Percentiles rank a stretch among this genome's conserved stretches.
phyloP scores from a whole-genome alignment of 768 basidiomycete species.

The Lanmaoa rubissima region DNA sequence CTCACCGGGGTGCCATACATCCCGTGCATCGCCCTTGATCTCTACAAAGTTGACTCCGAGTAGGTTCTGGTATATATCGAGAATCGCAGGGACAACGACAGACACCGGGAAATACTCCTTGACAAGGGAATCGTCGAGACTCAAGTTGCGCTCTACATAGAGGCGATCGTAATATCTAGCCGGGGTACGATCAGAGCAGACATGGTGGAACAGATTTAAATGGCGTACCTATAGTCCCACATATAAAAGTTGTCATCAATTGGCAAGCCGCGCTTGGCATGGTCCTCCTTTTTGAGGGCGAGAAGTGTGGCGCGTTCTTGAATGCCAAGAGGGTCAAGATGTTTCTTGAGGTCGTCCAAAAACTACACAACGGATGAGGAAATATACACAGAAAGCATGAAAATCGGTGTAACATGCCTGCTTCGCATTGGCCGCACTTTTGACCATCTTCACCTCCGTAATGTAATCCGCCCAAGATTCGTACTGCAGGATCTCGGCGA shows the following conservation, averaged over 20 bases:
- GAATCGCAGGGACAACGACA: constrained; percentile 77
- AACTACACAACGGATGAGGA: constrained; percentile 45
- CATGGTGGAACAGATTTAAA: not conserved
- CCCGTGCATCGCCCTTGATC: constrained; percentile 51
- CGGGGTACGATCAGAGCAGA: not conserved
- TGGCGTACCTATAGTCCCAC: constrained; percentile 75
- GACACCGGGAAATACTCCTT: constrained; percentile 91
- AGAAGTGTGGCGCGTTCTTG: constrained; percentile 69
- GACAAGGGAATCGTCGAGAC: constrained; percentile 72
- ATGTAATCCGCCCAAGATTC: constrained; percentile 81
- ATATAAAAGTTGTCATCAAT: constrained; percentile 74
- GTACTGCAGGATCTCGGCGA: constrained; percentile 68
- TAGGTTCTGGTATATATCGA: constrained; percentile 80
- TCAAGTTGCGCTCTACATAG: constrained; percentile 62
- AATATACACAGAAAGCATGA: not conserved
- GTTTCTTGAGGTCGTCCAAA: constrained; percentile 69
- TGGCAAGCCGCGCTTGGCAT: constrained; percentile 52
- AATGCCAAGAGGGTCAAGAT: constrained; percentile 68
- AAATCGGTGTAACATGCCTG: constrained; percentile 39
- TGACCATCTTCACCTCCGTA: constrained; percentile 86
- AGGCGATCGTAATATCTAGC: constrained; percentile 33
- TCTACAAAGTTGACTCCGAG: constrained; percentile 69
- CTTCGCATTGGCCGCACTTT: constrained; percentile 58
- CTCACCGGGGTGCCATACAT: constrained; percentile 80
- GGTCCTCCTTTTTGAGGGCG: constrained; percentile 73